Percentiles rank a stretch among this genome's conserved stretches.
Conservation (phyloP, 768 basidiomycete genomes). For the Calocybe cyanea region DNA sequence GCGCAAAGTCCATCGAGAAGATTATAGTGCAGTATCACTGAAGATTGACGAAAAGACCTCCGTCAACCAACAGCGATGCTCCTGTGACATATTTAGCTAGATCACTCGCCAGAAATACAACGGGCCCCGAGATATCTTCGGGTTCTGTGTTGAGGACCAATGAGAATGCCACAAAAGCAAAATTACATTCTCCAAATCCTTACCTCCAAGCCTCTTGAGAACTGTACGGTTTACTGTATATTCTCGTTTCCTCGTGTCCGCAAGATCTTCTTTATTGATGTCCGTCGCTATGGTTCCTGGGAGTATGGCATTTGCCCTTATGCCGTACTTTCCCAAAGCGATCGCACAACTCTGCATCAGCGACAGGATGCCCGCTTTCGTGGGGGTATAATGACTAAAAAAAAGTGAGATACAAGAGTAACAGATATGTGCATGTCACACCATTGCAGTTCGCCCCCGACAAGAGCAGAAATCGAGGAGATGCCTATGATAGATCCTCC, state of each 20-base stretch:
- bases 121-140: constrained; percentile 71
- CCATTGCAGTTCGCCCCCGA: constrained; percentile 73
- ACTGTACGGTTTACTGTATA: constrained; percentile 63
- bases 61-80: constrained; percentile 63
- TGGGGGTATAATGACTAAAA: constrained; percentile 69
- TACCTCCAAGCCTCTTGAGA: constrained; percentile 63
- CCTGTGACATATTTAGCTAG: constrained; percentile 70
- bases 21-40: constrained; percentile 52
- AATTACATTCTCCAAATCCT: constrained; percentile 11
- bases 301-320: constrained; percentile 68
- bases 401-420: not conserved
- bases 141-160: constrained; percentile 34
- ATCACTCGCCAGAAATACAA: constrained; percentile 70
- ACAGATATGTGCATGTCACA: constrained; percentile 18
- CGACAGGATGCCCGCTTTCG: constrained; percentile 74
- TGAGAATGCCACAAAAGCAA: not conserved
- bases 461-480: constrained; percentile 75
- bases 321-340: constrained; percentile 72
- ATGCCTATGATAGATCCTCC: constrained; percentile 75
- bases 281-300: constrained; percentile 76
- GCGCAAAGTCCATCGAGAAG: too few species aligned
- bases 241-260: constrained; percentile 52
- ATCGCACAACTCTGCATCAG: constrained; percentile 80
- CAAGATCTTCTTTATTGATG: constrained; percentile 74
- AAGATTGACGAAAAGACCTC: constrained; percentile 71